Base-by-base conservation (phyloP, 2,329 filamentous ascomycete genomes). In the Samsoniella hepiali region DNA sequence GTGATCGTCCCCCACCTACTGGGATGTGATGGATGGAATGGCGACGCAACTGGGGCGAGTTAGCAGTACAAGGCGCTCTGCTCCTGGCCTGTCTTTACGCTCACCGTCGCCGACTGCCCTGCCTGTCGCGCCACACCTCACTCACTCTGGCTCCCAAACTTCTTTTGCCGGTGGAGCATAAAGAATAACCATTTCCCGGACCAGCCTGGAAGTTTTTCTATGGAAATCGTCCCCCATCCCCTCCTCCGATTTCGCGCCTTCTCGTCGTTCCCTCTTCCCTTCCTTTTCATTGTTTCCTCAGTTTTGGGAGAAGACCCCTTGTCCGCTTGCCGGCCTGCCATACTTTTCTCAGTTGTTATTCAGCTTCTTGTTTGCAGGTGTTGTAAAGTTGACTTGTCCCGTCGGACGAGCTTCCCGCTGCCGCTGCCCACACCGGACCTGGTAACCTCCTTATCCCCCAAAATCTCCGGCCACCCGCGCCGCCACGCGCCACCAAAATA, bases 81-180 rank as follows among this genome's bases (percentile, higher is more conserved):
- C 22, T 22, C 22, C 22, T 22, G 22, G 22, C 22, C 22, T 22
- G 22, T 22, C 22, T 22, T 22, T 22, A 22, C 22, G 22, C 22
- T 22, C 22, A 22, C 1, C 22, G 22, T 17, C 15, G 10, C 36
- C 13, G 38, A 29, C 38, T 56, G 54, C 15, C 31, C 54, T 32
- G 54, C 15, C 57, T 34, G 27, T 42, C 40, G 55, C 40, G 55
- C 57, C 57, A 51, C 57, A 42, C 58, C 47, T 34, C 44, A 58
- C 40, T 51, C 11, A 8, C 27, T 44, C 22, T 47, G 29, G 31
- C 27, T 49, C 27, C 59, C 59, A n/a, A 22, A 55, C 32, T 45
- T 62, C 50, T 22, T 45, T 44, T 55, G 50, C 59, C 29, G 59
- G 59, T 62, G 59, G 59, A 62, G 50, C 59, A 62, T 62, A 55